Conservation (phyloP, 2,329 filamentous ascomycete species). For the Venturia pyrina region DNA sequence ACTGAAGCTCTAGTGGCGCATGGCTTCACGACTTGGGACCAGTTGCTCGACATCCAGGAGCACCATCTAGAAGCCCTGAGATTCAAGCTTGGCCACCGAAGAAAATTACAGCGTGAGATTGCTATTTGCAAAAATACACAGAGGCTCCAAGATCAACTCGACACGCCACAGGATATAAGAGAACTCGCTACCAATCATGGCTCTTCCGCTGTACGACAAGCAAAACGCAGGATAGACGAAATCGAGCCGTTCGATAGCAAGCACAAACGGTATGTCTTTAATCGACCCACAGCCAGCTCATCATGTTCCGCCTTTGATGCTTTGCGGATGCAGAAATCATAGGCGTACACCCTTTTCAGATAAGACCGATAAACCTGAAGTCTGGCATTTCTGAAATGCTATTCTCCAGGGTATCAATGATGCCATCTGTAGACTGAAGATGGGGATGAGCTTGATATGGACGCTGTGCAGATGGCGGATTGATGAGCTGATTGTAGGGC, state of each 20-base stretch:
- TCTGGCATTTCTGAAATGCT: neutral
- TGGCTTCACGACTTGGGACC: conserved; percentile 15
- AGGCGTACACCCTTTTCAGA: neutral
- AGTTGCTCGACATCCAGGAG: conserved; percentile 14
- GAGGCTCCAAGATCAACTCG: neutral
- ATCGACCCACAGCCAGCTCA: neutral
- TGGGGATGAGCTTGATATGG: neutral
- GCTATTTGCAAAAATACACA: neutral
- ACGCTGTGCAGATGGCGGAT: neutral
- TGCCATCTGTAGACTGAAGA: neutral
- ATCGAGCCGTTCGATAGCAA: neutral
- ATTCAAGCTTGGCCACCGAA: conserved; percentile 15
- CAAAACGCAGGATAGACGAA: neutral
- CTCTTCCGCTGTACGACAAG: neutral
- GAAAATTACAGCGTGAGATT: conserved; percentile 15
- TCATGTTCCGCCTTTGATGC: neutral
- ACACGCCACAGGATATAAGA: neutral
- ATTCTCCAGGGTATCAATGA: neutral
- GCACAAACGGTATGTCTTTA: neutral
- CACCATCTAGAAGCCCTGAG: conserved; percentile 11
- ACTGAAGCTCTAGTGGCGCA: conserved; percentile 13
- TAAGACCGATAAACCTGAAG: too few species aligned
- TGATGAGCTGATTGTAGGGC: neutral
- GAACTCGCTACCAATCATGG: neutral
- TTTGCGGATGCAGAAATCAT: neutral